Evolutionary conservation across 176 grass and related monocot species (phyloP), one percentile per base, ranked within the genome.

Genomic region (Calamus simplicifolius): DNA sequence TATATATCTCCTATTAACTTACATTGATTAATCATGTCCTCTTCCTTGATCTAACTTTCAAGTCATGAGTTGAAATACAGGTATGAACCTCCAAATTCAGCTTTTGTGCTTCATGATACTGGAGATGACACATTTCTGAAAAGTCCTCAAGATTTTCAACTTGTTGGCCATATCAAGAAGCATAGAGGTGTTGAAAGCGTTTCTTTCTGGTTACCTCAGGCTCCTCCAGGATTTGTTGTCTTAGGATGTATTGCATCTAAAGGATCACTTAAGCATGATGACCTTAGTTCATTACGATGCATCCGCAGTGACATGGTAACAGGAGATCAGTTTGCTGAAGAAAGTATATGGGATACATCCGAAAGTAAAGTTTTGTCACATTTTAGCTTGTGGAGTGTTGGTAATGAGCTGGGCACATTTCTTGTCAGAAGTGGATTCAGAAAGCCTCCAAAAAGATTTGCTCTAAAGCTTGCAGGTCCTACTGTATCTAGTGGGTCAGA

Each of bases 351-450:
- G 92, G 86, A 96, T 73, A 79, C 86, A 52, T 81, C 71, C 52
- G 84, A 78, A 62, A 70, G 72, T 76, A 85, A 58, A 69, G 71
- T 80, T 74, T 85, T 73, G 50, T 83, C 77, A 63, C 26, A 21
- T 69, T 96, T 96, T 84, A 96, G 92, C 81, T 76, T 96, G 72
- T 96, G 92, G 92, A 82, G 77, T 69, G 72, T 90, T 25, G 86
- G 82, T 66, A 75, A 71, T 52, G 78, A 87, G 73, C 52, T 85
- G 62, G 80, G 83, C 57, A 87, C 83, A 49, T 96, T 96, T 81
- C 75, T 96, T 75, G 80, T 96, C n/a, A 90, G 92, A 87, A 90
- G 82, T 82, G 77, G 63, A 73, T 72, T 77, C 62, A 83, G 69
- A 63, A 96, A 77, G 57, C 92, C 86, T 61, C 86, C 87, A 49